These are phyloP conservation scores for Aquilaria agallochum DNA, from an alignment of 441 rosid species.

Conservation along the genomic window DNA sequence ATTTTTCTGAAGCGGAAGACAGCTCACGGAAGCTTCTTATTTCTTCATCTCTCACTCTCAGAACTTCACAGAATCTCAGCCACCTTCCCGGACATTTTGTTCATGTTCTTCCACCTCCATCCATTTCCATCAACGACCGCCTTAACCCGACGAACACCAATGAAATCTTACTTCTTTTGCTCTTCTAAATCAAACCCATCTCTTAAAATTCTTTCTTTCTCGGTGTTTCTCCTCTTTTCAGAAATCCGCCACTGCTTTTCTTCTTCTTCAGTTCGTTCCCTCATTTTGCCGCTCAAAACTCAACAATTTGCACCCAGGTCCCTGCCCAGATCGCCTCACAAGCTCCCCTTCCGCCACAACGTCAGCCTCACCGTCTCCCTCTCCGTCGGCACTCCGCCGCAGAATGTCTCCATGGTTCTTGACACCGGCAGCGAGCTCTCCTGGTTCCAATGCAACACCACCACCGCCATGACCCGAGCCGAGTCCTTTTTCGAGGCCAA, in stretches of 20 bases:
- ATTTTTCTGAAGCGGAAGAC: constrained; percentile 1
- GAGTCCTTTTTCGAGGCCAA: constrained; percentile 41
- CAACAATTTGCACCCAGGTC: constrained; percentile 33
- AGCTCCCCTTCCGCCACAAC: constrained; percentile 80
- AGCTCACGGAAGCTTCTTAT: constrained; percentile 3
- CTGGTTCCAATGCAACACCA: constrained; percentile 77
- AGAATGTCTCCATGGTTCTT: constrained; percentile 76
- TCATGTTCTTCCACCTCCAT: background rate
- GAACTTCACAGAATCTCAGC: background rate
- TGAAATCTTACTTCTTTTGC: constrained; percentile 18
- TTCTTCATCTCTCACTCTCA: background rate
- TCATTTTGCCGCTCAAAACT: constrained; percentile 61
- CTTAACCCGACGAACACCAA: constrained; percentile 6
- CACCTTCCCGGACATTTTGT: background rate
- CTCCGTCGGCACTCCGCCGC: constrained; percentile 82
- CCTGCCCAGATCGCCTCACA: constrained; percentile 48
- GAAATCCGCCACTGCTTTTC: constrained; percentile 9
- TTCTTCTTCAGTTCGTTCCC: constrained; percentile 23
- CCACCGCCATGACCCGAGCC: constrained; percentile 22
- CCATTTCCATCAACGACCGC: background rate
- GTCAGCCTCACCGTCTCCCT: constrained; percentile 71
- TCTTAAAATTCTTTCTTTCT: constrained; percentile 20
- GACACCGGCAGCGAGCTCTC: constrained; percentile 95
- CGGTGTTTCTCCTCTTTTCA: constrained; percentile 11
- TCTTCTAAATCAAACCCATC: constrained; percentile 19